Conservation (phyloP, 768 basidiomycete species). For the Brasilioporus rufonigricans region DNA sequence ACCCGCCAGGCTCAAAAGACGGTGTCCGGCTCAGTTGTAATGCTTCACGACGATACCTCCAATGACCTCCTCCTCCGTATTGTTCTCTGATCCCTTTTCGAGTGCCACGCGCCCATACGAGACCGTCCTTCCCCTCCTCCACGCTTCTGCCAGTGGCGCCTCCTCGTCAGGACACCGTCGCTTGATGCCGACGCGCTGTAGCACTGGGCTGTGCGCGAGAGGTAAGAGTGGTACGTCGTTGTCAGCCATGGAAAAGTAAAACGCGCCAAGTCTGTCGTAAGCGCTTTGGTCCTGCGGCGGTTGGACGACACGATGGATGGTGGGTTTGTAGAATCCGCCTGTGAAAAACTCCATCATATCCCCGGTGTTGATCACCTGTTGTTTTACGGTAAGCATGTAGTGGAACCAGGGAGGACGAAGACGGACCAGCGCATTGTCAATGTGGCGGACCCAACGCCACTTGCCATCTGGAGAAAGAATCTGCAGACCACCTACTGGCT, state of each 20-base stretch:
- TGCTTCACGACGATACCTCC: constrained; percentile 56
- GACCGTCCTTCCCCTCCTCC: constrained; percentile 47
- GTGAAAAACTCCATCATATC: constrained; percentile 58
- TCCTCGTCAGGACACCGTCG: constrained; percentile 36
- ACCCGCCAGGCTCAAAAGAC: too few relatives aligned
- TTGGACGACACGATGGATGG: constrained; percentile 59
- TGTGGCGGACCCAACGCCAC: constrained; percentile 59
- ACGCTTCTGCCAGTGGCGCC: constrained; percentile 48
- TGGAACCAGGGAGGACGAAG: neutral
- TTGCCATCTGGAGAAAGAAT: constrained; percentile 50
- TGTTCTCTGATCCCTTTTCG: constrained; percentile 36
- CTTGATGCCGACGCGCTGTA: constrained; percentile 42
- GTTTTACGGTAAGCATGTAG: neutral
- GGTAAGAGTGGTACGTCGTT: constrained; percentile 49
- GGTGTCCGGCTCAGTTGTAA: constrained; percentile 39
- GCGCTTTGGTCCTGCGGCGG: constrained; percentile 52
- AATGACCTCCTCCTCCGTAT: constrained; percentile 54
- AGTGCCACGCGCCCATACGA: constrained; percentile 50
- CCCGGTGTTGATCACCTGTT: constrained; percentile 58
- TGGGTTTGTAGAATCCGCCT: constrained; percentile 55
- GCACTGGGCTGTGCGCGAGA: constrained; percentile 43
- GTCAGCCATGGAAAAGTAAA: constrained; percentile 55
- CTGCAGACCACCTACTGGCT: constrained; percentile 57
- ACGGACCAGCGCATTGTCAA: constrained; percentile 53
- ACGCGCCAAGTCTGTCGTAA: constrained; percentile 49